These are phyloP conservation scores for Lentinula sp. DNA, from an alignment of 768 basidiomycete species.

Conservation along the genomic window DNA sequence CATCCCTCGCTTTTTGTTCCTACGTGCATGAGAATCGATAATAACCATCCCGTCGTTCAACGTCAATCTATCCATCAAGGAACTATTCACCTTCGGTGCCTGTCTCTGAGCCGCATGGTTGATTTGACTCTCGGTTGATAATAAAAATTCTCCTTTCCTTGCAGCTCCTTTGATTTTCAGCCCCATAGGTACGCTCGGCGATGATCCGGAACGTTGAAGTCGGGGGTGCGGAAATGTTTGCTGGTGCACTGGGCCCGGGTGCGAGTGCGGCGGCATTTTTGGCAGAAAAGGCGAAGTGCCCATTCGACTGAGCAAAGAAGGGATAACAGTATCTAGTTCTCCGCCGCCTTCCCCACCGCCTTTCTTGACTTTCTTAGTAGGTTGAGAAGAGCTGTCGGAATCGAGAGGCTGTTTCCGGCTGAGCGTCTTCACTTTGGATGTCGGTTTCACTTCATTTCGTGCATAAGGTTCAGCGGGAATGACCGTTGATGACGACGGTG, in stretches of 20 bases:
- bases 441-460: not conserved
- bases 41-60: slow-evolving; percentile 11
- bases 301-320: slow-evolving; percentile 41
- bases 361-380: slow-evolving; percentile 16
- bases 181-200: not conserved
- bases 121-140: not conserved
- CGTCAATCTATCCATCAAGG: slow-evolving; percentile 31
- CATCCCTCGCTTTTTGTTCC: slow-evolving; percentile 20
- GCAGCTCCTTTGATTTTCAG: slow-evolving; percentile 5
- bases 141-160: not conserved
- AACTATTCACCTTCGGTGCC: slow-evolving; percentile 7
- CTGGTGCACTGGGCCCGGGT: not conserved
- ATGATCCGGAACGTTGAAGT: not conserved
- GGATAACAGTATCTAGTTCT: slow-evolving; percentile 15
- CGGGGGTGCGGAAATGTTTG: not conserved
- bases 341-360: slow-evolving; percentile 12
- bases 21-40: slow-evolving; percentile 11
- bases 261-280: not conserved
- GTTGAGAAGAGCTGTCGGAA: not conserved
- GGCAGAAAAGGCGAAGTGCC: slow-evolving; percentile 10
- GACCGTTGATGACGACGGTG: not conserved
- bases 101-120: not conserved
- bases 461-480: not conserved
- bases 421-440: not conserved
- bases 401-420: not conserved